Base-by-base conservation (phyloP, 129 eudicot species). In the Pulicaria dysenterica region DNA sequence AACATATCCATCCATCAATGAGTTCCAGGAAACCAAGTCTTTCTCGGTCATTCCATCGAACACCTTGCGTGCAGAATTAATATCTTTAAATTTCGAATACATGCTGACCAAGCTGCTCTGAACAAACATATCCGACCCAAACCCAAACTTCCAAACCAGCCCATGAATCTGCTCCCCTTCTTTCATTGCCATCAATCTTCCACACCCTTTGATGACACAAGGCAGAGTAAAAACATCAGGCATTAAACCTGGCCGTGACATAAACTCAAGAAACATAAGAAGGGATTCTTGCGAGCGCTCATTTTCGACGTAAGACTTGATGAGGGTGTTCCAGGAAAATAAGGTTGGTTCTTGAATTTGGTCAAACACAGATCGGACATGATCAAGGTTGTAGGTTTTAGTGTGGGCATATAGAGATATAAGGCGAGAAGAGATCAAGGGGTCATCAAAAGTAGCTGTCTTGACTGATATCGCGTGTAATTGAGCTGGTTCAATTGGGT, bases 131-230 rank as follows among this genome's bases (percentile, higher is more conserved):
- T 73, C 76, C 3, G 24, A 19, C 14, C 81, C 84, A 11, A 83
- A 69, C 67, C 91, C 91, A 31, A 45, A 64, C 17, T 66, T 75
- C 55, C 67, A 40, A 31, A 64, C 85, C 59, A 86, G 56, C 69
- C 78, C 73, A 61, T 86, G 91, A 61, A 86, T 74, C 81, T 83
- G 85, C 43, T 62, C 78, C 13, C 91, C 91, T 70, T 83, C 73
- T 39, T 83, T 69, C 5, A 78, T 34, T 17, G 75, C 78, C 73
- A 64, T 41, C 17, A 86, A 80, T 10, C 79, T 72, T 6, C 80
- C 83, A 51, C 91, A 80, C 40, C 78, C 83, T 61, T 83, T 81
- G 43, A 86, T 60, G 59, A 78, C 86, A 3, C 61, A 75, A 15
- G 79, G 79, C 41, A 79, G 14, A 14, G 73, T 80, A 46, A 83